Evolutionary conservation across 192 early-diverging fungal species (phyloP).

Genomic region (Fimicolochytrium jonesii): DNA sequence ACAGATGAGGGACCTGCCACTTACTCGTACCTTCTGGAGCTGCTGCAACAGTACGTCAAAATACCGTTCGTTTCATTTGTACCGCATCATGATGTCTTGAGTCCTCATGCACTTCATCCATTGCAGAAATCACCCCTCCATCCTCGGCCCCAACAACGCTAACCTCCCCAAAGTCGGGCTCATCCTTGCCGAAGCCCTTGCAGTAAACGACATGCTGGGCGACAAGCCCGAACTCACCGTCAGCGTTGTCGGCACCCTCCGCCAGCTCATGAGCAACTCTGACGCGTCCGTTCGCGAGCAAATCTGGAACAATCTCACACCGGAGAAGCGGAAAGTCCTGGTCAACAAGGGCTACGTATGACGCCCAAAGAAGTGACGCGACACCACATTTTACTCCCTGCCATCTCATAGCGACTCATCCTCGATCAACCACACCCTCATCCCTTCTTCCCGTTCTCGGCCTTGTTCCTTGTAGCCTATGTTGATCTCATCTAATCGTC

Average conservation of each 20-base stretch:
- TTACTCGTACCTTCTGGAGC: constrained; percentile 53
- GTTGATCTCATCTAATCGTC: too few species aligned
- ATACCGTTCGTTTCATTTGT: not conserved
- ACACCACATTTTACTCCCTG: too few species aligned
- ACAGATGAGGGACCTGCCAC: constrained; percentile 77
- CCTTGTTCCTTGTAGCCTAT: too few species aligned
- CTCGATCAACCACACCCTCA: too few species aligned
- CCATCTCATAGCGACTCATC: too few species aligned
- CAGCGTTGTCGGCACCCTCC: not conserved
- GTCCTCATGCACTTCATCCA: not conserved
- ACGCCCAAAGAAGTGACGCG: too few species aligned
- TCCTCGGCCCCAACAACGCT: constrained; percentile 57
- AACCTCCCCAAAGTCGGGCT: constrained; percentile 59
- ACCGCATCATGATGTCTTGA: not conserved
- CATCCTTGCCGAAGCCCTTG: constrained; percentile 61
- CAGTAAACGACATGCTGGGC: constrained; percentile 13
- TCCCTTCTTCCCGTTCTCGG: too few species aligned
- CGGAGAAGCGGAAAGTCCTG: constrained; percentile 9
- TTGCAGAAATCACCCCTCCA: constrained; percentile 54
- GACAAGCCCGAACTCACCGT: not conserved
- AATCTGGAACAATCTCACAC: constrained; percentile 14
- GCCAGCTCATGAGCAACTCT: not conserved
- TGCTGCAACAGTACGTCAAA: constrained; percentile 17
- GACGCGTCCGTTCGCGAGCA: not conserved
- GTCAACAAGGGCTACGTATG: constrained; percentile 7